Conservation (phyloP, 169 alveolate genomes). For the Cryptosporidium xiaoi region DNA sequence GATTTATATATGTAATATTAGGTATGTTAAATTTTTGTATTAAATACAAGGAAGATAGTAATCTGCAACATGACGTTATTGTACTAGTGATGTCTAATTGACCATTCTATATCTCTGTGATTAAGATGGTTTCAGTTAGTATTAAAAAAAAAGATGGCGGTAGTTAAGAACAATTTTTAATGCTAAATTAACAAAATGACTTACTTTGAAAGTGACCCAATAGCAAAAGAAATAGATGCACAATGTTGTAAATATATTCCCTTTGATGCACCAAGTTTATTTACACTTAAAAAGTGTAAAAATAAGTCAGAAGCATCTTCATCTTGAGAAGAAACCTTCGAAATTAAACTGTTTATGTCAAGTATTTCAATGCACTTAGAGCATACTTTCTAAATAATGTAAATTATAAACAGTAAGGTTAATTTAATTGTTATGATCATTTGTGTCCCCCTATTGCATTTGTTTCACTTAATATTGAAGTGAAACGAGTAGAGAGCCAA, state of each 20-base stretch:
- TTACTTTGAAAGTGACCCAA: constrained; percentile 55
- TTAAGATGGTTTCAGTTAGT: no score
- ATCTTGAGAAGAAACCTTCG: background rate
- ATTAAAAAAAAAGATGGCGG: no score
- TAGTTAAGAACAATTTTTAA: no score
- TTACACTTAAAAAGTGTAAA: constrained; percentile 53
- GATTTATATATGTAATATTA: no score
- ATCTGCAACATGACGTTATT: no score
- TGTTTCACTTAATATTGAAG: no score
- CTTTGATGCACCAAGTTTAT: constrained; percentile 24
- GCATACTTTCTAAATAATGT: constrained; percentile 29
- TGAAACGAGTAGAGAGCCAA: no score
- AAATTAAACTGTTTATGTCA: constrained; percentile 30
- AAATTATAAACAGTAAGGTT: background rate
- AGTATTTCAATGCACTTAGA: constrained; percentile 42
- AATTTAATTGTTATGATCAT: background rate
- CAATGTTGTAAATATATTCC: constrained; percentile 43
- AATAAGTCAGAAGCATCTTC: constrained; percentile 22
- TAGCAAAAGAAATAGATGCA: constrained; percentile 43
- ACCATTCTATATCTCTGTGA: no score
- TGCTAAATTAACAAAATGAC: background rate
- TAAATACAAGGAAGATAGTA: no score
- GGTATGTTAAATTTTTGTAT: no score
- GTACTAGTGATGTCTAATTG: no score
- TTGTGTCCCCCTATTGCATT: background rate